A percentile compares a stretch with the other conserved stretches of the same genome.
These are phyloP conservation scores for Rhododendron molle DNA, from an alignment of 148 eudicot species.

Conservation along the genomic window DNA sequence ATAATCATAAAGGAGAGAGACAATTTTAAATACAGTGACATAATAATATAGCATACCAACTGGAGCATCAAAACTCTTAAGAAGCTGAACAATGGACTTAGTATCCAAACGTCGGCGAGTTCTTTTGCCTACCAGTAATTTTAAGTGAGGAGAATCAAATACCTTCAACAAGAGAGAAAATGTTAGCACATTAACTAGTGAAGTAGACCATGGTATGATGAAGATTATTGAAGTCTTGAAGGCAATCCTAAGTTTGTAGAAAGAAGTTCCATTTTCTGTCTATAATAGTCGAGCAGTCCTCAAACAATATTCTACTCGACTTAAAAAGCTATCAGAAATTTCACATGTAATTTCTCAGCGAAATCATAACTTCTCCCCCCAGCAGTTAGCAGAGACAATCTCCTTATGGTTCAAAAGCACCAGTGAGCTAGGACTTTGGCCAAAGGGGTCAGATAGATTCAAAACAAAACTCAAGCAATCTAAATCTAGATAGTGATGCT, in stretches of 20 bases:
- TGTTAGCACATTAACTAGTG: neutral
- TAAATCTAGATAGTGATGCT: neutral
- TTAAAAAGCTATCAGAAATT: neutral
- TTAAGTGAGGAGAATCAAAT: slow-evolving; percentile 82
- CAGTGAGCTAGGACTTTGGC: neutral
- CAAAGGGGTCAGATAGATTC: neutral
- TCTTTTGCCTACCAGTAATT: slow-evolving; percentile 57
- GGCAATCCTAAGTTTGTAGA: neutral
- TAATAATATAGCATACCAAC: slow-evolving; percentile 36
- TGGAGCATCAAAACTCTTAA: slow-evolving; percentile 75
- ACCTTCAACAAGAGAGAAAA: slow-evolving; percentile 39
- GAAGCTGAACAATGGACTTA: slow-evolving; percentile 69
- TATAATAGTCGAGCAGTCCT: neutral
- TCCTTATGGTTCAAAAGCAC: neutral
- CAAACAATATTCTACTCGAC: neutral
- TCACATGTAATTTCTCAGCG: neutral
- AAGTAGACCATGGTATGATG: neutral
- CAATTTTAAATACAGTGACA: neutral
- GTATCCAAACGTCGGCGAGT: slow-evolving; percentile 71
- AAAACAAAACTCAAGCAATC: neutral
- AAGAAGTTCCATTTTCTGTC: neutral
- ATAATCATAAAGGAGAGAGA: neutral
- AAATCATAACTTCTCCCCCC: neutral
- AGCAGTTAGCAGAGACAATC: neutral
- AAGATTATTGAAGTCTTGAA: neutral